Evolutionary conservation across 371 early-diverging fungal genomes (phyloP), one percentile per base, ranked within the genome.

Genomic region (Haplosporangium sp.): DNA sequence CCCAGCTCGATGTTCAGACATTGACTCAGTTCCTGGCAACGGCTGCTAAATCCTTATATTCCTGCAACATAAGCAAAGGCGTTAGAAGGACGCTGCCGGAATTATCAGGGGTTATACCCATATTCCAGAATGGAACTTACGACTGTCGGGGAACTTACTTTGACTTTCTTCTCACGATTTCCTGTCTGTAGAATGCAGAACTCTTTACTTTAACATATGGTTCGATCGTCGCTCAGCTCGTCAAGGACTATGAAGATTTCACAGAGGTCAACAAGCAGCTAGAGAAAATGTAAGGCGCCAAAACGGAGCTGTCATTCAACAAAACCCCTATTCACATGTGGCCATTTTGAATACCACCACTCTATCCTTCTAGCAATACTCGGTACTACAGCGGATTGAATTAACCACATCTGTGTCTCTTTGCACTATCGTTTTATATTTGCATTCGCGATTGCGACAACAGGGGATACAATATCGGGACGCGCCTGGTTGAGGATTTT

Each of bases 141-240:
- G 29, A 29, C 29, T 29, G 29, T 29, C 29, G 4, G 29, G 4
- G 2, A 29, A 29, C 29, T 29, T 29, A 29, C 29, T 29, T 29
- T 29, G 29, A 29, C 29, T 29, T 2, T 4, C 29, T 29, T 29
- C 29, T 29, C 29, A 29, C 11, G 29, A 14, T 14, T 37, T 5
- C 42, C 20, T 10, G 7, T 23, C 9, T 36, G n/a, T 82, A 91
- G 90, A 97, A 93, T 75, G 95, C 94, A 5, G 99, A 99, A 82
- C 92, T 99, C n/a, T 99, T 99, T 72, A 93, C 94, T 5, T 84
- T 99, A 61, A 99, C 99, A 55, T 99, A 99, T 82, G 99, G 99
- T 16, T 95, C 99, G 5, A 86, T 99, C 21, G 99, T 99, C 1
- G 93, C 93, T 37, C 98, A 98, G 67, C 88, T 99, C 7, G 88